Percentiles rank a stretch among this genome's conserved stretches.
These are phyloP conservation scores for Ulmus americana DNA, from an alignment of 331 rosid genomes.

Conservation along the genomic window DNA sequence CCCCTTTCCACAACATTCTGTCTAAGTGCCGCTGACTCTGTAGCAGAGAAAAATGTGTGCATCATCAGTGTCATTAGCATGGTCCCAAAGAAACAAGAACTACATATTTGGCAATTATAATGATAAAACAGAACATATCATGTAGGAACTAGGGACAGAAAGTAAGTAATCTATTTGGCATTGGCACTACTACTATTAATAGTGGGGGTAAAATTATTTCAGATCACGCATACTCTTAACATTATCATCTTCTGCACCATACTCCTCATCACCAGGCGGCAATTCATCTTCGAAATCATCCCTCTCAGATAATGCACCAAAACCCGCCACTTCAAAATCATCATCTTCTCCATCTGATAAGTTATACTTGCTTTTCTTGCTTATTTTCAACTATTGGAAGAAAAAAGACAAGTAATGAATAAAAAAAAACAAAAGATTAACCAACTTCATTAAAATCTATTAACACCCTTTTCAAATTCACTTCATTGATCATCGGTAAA, in stretches of 20 bases:
- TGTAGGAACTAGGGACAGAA: too few species aligned
- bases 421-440: neutral
- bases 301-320: slow-evolving; percentile 47
- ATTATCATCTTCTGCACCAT: slow-evolving; percentile 19
- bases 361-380: slow-evolving; percentile 67
- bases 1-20: slow-evolving; percentile 27
- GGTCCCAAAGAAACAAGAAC: slow-evolving; percentile 19
- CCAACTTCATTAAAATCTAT: neutral
- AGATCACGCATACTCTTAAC: slow-evolving; percentile 30
- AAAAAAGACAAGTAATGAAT: neutral
- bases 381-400: slow-evolving; percentile 39
- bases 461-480: neutral
- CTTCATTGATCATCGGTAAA: neutral
- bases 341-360: slow-evolving; percentile 83
- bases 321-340: slow-evolving; percentile 37
- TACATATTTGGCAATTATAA: neutral
- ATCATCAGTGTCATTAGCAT: slow-evolving; percentile 4
- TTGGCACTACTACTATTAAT: too few species aligned
- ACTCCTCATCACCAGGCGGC: slow-evolving; percentile 39
- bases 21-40: slow-evolving; percentile 8
- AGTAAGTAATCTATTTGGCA: too few species aligned
- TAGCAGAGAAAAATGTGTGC: slow-evolving; percentile 35
- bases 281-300: slow-evolving; percentile 79
- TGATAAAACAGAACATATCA: slow-evolving; percentile 5
- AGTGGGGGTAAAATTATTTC: neutral